phyloP scores from a whole-genome alignment of 108 stramenopile species.

The Craspedostauros australis region DNA sequence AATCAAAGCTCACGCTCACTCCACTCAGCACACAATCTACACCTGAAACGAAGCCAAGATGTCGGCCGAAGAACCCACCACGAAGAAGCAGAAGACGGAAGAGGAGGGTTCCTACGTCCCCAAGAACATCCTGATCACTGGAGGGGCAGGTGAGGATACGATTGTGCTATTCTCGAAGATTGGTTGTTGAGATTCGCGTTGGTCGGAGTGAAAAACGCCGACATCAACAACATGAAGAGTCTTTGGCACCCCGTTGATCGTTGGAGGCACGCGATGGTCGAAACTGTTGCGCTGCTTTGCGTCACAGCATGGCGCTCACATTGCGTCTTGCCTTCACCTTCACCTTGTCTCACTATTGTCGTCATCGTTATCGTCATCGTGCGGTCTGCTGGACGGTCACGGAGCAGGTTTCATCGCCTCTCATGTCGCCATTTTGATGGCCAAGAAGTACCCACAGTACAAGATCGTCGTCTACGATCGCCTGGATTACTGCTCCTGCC shows the following conservation, averaged over 20 bases:
- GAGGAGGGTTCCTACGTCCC: constrained; percentile 78
- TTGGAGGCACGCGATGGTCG: too few relatives aligned
- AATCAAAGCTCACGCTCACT: too few relatives aligned
- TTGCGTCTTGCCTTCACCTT: background rate
- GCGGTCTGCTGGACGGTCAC: background rate
- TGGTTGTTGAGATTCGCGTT: too few relatives aligned
- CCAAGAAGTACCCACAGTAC: constrained; percentile 94
- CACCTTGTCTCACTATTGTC: background rate
- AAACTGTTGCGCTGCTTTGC: too few relatives aligned
- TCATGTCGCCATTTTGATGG: constrained; percentile 91
- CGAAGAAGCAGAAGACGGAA: constrained; percentile 13
- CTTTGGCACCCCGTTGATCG: too few relatives aligned
- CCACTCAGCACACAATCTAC: too few relatives aligned
- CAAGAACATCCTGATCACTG: constrained; percentile 91
- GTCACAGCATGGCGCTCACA: too few relatives aligned
- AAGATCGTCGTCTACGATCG: constrained; percentile 95
- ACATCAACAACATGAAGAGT: too few relatives aligned
- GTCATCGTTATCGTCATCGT: constrained; percentile 5
- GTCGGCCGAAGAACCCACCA: constrained; percentile 1
- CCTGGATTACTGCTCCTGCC: constrained; percentile 96
- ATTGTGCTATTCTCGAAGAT: too few relatives aligned
- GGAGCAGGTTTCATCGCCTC: constrained; percentile 90
- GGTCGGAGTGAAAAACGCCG: too few relatives aligned
- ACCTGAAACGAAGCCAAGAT: too few relatives aligned
- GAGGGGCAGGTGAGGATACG: constrained; percentile 95